Conservation (phyloP, 106 monocot genomes). For the Vanilla planifolia region DNA sequence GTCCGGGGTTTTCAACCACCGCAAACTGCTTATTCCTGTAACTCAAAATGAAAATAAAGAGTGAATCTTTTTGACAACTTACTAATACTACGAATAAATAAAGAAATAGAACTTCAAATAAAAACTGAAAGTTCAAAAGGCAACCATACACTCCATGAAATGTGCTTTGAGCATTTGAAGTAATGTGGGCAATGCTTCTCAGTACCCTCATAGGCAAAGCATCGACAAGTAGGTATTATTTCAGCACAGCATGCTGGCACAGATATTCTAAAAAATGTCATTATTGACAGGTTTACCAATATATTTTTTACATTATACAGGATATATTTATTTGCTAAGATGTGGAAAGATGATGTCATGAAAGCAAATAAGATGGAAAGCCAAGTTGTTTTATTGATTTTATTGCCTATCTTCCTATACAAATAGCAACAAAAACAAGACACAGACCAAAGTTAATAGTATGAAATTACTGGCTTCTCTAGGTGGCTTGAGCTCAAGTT, state of each 20-base stretch:
- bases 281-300: too few relatives aligned
- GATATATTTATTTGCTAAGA: too few relatives aligned
- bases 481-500: too few relatives aligned
- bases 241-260: not conserved
- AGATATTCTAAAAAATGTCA: not conserved
- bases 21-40: constrained; percentile 93
- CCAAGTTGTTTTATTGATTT: too few relatives aligned
- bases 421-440: too few relatives aligned
- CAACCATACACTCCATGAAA: not conserved
- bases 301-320: too few relatives aligned
- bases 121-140: not conserved
- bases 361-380: too few relatives aligned
- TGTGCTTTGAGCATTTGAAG: not conserved
- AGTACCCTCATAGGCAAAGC: not conserved
- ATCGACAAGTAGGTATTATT: not conserved
- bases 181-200: not conserved
- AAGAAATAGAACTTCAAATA: not conserved
- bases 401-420: too few relatives aligned
- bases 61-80: not conserved
- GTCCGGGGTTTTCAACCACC: constrained; percentile 95
- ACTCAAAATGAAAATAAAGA: not conserved
- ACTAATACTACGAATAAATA: not conserved
- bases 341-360: too few relatives aligned
- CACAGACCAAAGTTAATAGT: too few relatives aligned
- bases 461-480: too few relatives aligned